Evolutionary conservation across 2,329 filamentous ascomycete species (phyloP), one percentile per base, ranked within the genome.

Genomic region (Davidsoniella neocaledoniae): DNA sequence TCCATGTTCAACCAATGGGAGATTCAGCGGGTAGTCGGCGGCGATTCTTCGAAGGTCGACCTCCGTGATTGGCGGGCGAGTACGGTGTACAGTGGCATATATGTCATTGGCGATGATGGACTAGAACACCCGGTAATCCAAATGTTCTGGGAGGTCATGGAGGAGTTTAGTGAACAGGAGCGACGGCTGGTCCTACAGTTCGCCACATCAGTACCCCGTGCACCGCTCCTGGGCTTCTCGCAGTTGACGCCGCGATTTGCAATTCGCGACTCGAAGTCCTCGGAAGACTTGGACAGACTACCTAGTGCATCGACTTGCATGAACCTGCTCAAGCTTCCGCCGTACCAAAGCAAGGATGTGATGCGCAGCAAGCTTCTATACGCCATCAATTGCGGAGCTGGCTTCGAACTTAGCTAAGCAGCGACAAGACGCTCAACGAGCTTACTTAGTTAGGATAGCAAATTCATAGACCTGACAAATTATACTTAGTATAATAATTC

Each of bases 1-100:
- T 87, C 83, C 58, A 96, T 98, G 91, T 98, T 98, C 70, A 98
- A 98, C 63, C 90, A 95, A 62, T 78, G 78, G 2, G 91, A 98
- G 63, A 74, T 98, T 4, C 91, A 96, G 65, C 91, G 86, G 1
- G 79, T 98, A 5, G 83, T 98, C 14, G 86, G 87, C 48, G 91
- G 91, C 41, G 87, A 94, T 57, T 81, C 79, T 25, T 81, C 81
- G 8, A 80, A 85, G 54, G 93, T 98, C 52, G 83, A 95, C 59
- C 74, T 98, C 36, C 77, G 83, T 25, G 91, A 98, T 62, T 72
- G 96, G 39, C 78, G 88, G 21, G 71, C 71, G 49, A 84, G 96
- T 64, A 96, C 91, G 0, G 65, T 77, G 2, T 98, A 96, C 63
- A 84, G 85, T 47, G 91, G 91, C 1, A 71, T 93, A 0, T 98